Conservation (phyloP, 1,284 basidiomycete species). For the Rhizopogon parksii region DNA sequence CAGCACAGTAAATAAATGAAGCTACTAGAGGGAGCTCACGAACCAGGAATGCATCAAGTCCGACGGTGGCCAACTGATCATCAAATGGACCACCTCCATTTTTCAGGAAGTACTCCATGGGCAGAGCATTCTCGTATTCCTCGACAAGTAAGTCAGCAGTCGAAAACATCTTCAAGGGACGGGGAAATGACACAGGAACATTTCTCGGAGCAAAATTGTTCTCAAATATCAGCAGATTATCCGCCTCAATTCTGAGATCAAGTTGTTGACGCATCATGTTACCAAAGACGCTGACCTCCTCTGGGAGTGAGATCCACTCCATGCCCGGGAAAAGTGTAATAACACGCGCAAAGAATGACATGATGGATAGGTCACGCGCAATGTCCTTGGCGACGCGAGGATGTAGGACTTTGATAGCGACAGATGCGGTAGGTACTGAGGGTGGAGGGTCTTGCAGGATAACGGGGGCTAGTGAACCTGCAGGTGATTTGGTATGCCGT, state of each 20-base stretch:
- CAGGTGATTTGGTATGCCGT: conserved; percentile 42
- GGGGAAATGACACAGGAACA: conserved; percentile 83
- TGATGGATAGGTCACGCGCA: conserved; percentile 85
- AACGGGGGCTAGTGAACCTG: conserved; percentile 45
- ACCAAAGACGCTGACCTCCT: conserved; percentile 93
- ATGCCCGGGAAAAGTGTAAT: conserved; percentile 86
- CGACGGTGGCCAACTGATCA: conserved; percentile 84
- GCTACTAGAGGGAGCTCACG: conserved; percentile 24
- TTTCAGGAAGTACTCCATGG: conserved; percentile 81
- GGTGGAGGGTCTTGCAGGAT: conserved; percentile 57
- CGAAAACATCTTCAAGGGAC: conserved; percentile 77
- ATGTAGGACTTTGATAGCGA: conserved; percentile 96
- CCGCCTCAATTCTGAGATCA: conserved; percentile 85
- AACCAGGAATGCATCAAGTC: conserved; percentile 92
- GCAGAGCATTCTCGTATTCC: conserved; percentile 90
- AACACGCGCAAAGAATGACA: conserved; percentile 84
- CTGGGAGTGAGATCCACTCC: conserved; percentile 94
- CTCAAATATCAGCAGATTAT: conserved; percentile 84
- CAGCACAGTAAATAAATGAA: conserved; percentile 12
- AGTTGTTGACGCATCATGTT: conserved; percentile 97
- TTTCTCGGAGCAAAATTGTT: conserved; percentile 77
- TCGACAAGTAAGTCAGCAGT: conserved; percentile 83
- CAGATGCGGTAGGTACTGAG: conserved; percentile 70
- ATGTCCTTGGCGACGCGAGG: conserved; percentile 81
- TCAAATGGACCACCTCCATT: conserved; percentile 92